These are phyloP conservation scores for Cladosporium oxysporum DNA, from an alignment of 2,329 filamentous ascomycete genomes.

Conservation along the genomic window DNA sequence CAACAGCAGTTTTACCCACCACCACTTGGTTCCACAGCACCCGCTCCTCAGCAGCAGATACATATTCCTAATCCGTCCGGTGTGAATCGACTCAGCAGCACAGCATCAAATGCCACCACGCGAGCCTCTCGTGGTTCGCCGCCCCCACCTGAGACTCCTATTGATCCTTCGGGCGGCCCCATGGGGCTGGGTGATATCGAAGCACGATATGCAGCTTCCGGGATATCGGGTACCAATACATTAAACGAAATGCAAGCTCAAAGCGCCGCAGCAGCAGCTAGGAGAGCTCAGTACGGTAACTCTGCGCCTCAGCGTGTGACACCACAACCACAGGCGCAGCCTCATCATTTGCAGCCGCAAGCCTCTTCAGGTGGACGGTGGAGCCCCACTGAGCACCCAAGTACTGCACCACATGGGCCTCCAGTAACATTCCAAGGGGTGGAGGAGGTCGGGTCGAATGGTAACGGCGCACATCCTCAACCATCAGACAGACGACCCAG, in stretches of 20 bases:
- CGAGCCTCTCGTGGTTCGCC: conserved; percentile 89
- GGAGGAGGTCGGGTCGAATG: conserved; percentile 59
- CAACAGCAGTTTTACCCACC: conserved; percentile 65
- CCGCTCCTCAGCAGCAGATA: conserved; percentile 38
- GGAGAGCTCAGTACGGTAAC: conserved; percentile 71
- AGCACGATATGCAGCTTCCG: conserved; percentile 85
- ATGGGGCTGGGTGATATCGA: conserved; percentile 70
- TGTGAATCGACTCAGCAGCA: conserved; percentile 70
- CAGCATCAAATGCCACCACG: conserved; percentile 90
- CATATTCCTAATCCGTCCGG: conserved; percentile 55
- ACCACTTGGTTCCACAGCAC: conserved; percentile 39
- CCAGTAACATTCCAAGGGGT: conserved; percentile 89
- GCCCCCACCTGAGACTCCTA: conserved; percentile 89
- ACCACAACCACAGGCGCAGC: conserved; percentile 26
- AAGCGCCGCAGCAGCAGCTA: conserved; percentile 78
- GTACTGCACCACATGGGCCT: conserved; percentile 82
- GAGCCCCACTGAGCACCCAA: conserved; percentile 92
- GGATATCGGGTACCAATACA: conserved; percentile 83
- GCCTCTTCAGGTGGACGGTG: conserved; percentile 66
- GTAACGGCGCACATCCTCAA: conserved; percentile 19
- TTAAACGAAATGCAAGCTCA: conserved; percentile 73
- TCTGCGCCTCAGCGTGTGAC: conserved; percentile 46
- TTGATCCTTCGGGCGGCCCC: conserved; percentile 48
- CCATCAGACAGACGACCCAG: conserved; percentile 23
- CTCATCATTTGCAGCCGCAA: conserved; percentile 35